A percentile compares a stretch with the other conserved stretches of the same genome.
These are phyloP conservation scores for Geosmithia morbida DNA, from an alignment of 2,329 filamentous ascomycete species.

Conservation along the genomic window DNA sequence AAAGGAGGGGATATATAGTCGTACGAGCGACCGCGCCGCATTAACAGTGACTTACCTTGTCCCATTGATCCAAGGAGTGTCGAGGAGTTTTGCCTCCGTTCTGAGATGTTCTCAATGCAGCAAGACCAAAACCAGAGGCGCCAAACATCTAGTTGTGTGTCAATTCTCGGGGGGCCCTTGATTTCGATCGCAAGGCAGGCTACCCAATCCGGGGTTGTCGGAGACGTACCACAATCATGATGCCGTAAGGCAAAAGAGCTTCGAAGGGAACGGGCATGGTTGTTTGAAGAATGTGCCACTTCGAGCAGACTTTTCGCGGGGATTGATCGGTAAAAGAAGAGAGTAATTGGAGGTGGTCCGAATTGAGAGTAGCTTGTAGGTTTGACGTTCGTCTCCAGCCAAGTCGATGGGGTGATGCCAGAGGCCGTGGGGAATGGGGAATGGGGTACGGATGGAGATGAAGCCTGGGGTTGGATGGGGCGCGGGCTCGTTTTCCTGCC, in stretches of 20 bases:
- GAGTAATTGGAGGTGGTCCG: not conserved
- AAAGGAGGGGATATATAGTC: not conserved
- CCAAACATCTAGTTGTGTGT: conserved; percentile 42
- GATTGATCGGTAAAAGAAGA: not conserved
- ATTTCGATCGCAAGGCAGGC: not conserved
- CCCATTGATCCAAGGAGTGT: conserved; percentile 49
- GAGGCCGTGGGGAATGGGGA: not conserved
- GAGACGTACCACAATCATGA: conserved; percentile 42
- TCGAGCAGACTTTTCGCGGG: not conserved
- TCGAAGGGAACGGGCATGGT: conserved; percentile 51
- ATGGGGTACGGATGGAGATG: not conserved
- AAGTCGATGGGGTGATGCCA: not conserved
- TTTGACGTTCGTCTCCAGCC: not conserved
- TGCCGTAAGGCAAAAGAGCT: conserved; percentile 48
- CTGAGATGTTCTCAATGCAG: conserved; percentile 38
- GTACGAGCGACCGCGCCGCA: not conserved
- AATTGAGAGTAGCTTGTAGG: not conserved
- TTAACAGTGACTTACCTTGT: conserved; percentile 29
- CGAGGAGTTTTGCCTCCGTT: conserved; percentile 48
- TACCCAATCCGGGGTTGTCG: conserved; percentile 1
- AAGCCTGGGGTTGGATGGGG: not conserved
- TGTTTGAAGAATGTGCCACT: conserved; percentile 2
- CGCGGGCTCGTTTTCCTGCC: not conserved
- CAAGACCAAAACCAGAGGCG: conserved; percentile 41
- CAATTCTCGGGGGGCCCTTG: not conserved